A percentile compares a stretch with the other conserved stretches of the same genome.
These are phyloP conservation scores for Fusarium guadeloupense DNA, from an alignment of 2,329 filamentous ascomycete species.

Conservation along the genomic window DNA sequence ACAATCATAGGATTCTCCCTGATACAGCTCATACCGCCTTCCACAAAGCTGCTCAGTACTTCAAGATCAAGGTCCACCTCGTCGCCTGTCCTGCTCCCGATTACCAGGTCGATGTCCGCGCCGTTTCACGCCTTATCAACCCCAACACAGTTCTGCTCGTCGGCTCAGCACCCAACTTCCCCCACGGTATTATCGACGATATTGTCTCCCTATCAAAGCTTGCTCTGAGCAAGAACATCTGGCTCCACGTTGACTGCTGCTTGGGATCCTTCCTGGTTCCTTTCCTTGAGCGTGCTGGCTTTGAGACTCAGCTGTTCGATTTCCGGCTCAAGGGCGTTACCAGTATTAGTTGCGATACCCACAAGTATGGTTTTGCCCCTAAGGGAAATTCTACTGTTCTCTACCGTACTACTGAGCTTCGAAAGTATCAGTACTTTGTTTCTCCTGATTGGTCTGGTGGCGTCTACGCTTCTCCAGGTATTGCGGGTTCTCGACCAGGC, in stretches of 20 bases:
- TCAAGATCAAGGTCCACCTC: constrained; percentile 93
- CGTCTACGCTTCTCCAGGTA: constrained; percentile 91
- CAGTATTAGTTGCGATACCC: constrained; percentile 94
- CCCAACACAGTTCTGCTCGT: constrained; percentile 93
- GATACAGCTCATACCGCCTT: constrained; percentile 96
- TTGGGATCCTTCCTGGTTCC: constrained; percentile 95
- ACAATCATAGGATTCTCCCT: constrained; percentile 78
- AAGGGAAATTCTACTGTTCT: constrained; percentile 96
- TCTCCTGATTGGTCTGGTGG: constrained; percentile 94
- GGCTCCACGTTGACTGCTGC: constrained; percentile 97
- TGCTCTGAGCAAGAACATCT: constrained; percentile 80
- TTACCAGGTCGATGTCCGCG: constrained; percentile 83
- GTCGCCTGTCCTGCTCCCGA: constrained; percentile 85
- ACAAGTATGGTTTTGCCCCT: constrained; percentile 98
- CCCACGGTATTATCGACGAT: constrained; percentile 97
- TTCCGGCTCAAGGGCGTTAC: constrained; percentile 95
- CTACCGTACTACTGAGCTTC: constrained; percentile 81
- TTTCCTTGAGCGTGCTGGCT: constrained; percentile 91
- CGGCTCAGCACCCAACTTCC: constrained; percentile 96
- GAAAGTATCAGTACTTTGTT: constrained; percentile 96
- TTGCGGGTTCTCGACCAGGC: constrained; percentile 91
- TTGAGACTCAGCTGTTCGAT: constrained; percentile 87
- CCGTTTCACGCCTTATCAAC: constrained; percentile 87
- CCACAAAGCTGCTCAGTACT: constrained; percentile 93
- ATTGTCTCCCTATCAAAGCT: constrained; percentile 86